phyloP scores from a whole-genome alignment of 176 grass and related monocot species.

The Calamus simplicifolius region DNA sequence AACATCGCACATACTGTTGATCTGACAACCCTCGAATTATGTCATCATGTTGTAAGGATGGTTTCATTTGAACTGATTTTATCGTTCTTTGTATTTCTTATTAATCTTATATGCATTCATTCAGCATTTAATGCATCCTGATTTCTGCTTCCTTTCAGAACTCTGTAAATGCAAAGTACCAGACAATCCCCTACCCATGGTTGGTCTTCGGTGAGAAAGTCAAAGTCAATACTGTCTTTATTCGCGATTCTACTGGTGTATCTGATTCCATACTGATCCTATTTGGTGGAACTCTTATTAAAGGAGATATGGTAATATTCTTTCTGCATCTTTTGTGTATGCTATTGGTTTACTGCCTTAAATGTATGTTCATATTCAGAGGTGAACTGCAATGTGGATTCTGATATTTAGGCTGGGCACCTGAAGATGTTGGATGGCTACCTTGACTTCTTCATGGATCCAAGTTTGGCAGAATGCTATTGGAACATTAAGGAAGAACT shows the following conservation, averaged over 20 bases:
- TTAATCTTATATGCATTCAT: too few species aligned
- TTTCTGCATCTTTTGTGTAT: conserved; percentile 4
- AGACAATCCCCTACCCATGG: conserved; percentile 89
- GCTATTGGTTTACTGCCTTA: too few species aligned
- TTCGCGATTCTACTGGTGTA: conserved; percentile 85
- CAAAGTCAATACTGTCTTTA: conserved; percentile 92
- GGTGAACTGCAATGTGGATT: not conserved
- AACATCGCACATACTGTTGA: too few species aligned
- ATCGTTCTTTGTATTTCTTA: too few species aligned
- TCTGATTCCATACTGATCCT: conserved; percentile 85
- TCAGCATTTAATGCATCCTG: conserved; percentile 8
- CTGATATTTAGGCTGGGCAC: conserved; percentile 58
- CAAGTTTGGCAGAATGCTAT: conserved; percentile 79
- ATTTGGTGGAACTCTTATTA: conserved; percentile 66
- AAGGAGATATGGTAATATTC: conserved; percentile 58
- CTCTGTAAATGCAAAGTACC: conserved; percentile 88
- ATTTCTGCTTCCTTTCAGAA: conserved; percentile 44
- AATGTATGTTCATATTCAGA: too few species aligned
- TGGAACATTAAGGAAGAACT: conserved; percentile 81
- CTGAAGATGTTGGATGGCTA: conserved; percentile 98
- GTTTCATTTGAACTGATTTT: too few species aligned
- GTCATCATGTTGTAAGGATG: too few species aligned
- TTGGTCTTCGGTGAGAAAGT: conserved; percentile 93
- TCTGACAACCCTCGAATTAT: too few species aligned
- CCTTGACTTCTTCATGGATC: conserved; percentile 97